Conservation (phyloP, 768 basidiomycete species). For the Rickenella mellea region DNA sequence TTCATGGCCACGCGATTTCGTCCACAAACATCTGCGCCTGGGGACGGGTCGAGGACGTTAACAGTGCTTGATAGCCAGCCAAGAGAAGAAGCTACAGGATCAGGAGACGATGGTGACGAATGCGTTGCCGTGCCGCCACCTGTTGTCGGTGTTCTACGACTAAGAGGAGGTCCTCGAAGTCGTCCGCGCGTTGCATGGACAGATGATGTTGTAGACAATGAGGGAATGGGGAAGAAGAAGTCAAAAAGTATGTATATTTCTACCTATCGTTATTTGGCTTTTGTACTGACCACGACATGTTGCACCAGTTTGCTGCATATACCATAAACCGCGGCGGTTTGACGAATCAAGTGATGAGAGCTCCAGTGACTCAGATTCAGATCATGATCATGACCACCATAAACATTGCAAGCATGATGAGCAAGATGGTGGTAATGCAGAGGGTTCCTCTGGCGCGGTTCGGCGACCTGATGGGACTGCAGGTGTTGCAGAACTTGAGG, state of each 20-base stretch:
- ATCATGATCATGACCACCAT: constrained; percentile 13
- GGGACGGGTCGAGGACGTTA: constrained; percentile 25
- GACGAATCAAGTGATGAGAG: constrained; percentile 70
- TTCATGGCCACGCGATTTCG: not conserved
- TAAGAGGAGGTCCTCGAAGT: constrained; percentile 41
- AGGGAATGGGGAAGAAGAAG: constrained; percentile 80
- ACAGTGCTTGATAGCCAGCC: constrained; percentile 25
- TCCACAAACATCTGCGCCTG: constrained; percentile 11
- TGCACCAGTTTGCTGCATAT: constrained; percentile 89
- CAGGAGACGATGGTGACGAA: constrained; percentile 2
- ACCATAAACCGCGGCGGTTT: constrained; percentile 70
- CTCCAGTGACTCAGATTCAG: constrained; percentile 42
- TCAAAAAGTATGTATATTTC: constrained; percentile 69
- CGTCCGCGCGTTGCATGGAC: constrained; percentile 69
- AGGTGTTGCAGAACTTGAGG: constrained; percentile 15
- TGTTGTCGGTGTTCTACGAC: constrained; percentile 42
- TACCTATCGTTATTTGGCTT: not conserved
- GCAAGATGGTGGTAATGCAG: constrained; percentile 7
- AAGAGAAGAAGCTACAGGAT: constrained; percentile 11
- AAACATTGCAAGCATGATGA: constrained; percentile 8
- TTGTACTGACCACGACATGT: not conserved
- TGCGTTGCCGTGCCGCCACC: constrained; percentile 13
- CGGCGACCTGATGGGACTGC: constrained; percentile 10
- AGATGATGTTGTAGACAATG: constrained; percentile 85
- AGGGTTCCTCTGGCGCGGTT: constrained; percentile 6